Evolutionary conservation across 345 rosid species (phyloP), one percentile per base, ranked within the genome.

Genomic region (Brassica incana): DNA sequence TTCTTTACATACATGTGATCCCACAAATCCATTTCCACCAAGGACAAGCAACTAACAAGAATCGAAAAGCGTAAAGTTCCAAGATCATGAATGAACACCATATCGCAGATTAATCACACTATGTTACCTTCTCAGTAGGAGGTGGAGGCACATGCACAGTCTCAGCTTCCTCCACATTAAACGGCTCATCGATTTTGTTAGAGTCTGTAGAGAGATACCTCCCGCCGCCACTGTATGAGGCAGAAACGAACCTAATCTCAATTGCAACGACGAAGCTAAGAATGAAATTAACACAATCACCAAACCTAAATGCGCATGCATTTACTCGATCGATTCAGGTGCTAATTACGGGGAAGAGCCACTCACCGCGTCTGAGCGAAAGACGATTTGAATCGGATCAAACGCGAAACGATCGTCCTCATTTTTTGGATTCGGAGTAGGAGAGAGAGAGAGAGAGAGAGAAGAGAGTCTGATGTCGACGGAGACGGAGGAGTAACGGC

Each of bases 11-110:
- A 96, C 74, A 77, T 91, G 91, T 35, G 98, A 90, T 76, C 99
- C 99, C 77, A 96, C 98, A 88, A 93, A 96, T 61, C 98, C 99
- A 88, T 86, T 96, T 72, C 99, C 99, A 69, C 99, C 99, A 74
- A 96, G 83, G 36, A 96, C 98, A 83, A 96, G 98, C 78, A 93
- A 81, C 99, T 96, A 85, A 84, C 45, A 78, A 11, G 16, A 82
- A 60, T 43, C 48, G 5, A 10, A 23, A 58, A 50, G 18, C 43
- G 43, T 0, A 1, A 78, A 75, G 59, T 67, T 60, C 14, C 61
- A 80, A 65, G 64, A 33, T 59, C 38, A 67, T 15, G 62, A 67
- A 38, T 15, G 65, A 69, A 29, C 65, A 69, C n/a, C 30, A 69
- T 12, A 45, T 8, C 25, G 48, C 75, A 64, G 2, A 54, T 43